phyloP scores from a whole-genome alignment of 495 filamentous ascomycete genomes.

The Podospora conica region DNA sequence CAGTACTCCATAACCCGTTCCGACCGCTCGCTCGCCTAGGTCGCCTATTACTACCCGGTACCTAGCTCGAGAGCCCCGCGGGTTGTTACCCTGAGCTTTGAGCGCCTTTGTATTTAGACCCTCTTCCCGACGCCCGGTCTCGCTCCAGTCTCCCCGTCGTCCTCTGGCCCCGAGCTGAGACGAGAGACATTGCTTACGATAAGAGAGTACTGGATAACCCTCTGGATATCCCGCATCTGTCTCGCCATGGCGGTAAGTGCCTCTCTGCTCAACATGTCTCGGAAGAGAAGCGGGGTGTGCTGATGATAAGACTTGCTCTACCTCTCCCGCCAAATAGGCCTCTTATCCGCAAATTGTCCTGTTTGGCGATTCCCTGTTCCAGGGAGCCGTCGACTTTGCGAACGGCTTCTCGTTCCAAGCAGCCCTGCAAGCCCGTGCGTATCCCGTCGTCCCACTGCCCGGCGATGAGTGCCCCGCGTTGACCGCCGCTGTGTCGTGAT shows the following conservation, averaged over 20 bases:
- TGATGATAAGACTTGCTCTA: slow-evolving; percentile 8
- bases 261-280: background rate
- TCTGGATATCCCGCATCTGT: background rate
- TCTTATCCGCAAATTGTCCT: slow-evolving; percentile 62
- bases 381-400: slow-evolving; percentile 51
- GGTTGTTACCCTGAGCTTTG: background rate
- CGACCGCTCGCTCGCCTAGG: background rate
- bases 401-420: slow-evolving; percentile 65
- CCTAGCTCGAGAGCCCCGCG: background rate
- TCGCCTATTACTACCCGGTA: background rate
- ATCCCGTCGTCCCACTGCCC: background rate
- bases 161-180: background rate
- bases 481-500: background rate
- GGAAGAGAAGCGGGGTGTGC: background rate
- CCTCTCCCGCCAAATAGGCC: slow-evolving; percentile 20
- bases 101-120: background rate
- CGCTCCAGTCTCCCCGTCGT: background rate
- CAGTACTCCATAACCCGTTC: background rate
- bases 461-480: background rate
- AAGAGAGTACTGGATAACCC: background rate
- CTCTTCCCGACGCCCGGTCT: background rate
- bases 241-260: slow-evolving; percentile 23
- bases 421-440: slow-evolving; percentile 62
- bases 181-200: background rate
- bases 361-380: slow-evolving; percentile 77